These are phyloP conservation scores for Ogataea trehalophila DNA, from an alignment of 805 yeast genomes.

Conservation along the genomic window DNA sequence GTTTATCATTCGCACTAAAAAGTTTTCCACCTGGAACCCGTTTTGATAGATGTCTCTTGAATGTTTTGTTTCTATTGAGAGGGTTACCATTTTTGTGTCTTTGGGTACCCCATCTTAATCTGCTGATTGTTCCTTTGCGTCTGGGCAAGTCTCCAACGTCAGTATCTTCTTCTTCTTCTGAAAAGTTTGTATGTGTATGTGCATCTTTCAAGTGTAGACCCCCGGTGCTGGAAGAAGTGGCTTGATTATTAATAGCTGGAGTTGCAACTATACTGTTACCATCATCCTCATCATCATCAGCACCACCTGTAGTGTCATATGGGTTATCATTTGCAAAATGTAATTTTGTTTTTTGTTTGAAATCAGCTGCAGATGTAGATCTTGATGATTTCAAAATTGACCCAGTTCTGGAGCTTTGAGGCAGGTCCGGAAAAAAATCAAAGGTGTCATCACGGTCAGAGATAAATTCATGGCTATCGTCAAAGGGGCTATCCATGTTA, in stretches of 20 bases:
- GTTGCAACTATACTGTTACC: slow-evolving; percentile 19
- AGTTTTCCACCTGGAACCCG: slow-evolving; percentile 19
- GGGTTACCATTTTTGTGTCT: slow-evolving; percentile 71
- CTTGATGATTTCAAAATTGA: slow-evolving; percentile 1
- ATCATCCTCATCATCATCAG: slow-evolving; percentile 4
- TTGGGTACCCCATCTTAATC: slow-evolving; percentile 90
- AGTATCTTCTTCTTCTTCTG: slow-evolving; percentile 22
- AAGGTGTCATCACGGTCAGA: background rate
- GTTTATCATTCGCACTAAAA: slow-evolving; percentile 17
- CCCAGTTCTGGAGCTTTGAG: background rate
- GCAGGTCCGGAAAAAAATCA: background rate
- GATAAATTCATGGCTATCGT: slow-evolving; percentile 7
- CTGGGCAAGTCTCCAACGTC: slow-evolving; percentile 20
- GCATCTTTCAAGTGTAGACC: slow-evolving; percentile 16
- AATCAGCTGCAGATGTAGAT: background rate
- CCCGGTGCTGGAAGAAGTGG: slow-evolving; percentile 3
- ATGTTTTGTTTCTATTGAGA: slow-evolving; percentile 51
- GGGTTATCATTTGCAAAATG: slow-evolving; percentile 6
- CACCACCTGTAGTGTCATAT: background rate
- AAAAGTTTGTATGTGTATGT: slow-evolving; percentile 21
- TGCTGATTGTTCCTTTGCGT: slow-evolving; percentile 53
- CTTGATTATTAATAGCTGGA: slow-evolving; percentile 18
- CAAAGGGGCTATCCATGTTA: slow-evolving; percentile 9
- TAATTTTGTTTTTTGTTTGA: background rate
- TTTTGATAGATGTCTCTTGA: slow-evolving; percentile 28